phyloP scores from a whole-genome alignment of 768 basidiomycete species.

The Phanerochaete sordida region DNA sequence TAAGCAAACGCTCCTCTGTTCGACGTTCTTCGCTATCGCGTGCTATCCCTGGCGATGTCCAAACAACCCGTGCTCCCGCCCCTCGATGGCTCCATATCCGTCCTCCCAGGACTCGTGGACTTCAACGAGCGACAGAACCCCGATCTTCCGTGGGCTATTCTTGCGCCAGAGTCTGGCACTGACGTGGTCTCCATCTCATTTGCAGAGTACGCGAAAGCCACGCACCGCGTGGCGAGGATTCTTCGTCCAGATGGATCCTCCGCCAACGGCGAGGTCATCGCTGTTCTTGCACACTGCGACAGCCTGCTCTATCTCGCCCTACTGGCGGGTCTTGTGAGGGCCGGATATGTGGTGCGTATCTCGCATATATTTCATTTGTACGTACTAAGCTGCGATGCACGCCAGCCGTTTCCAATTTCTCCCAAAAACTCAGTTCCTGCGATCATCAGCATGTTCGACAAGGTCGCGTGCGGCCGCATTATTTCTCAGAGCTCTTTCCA shows the following conservation, averaged over 20 bases:
- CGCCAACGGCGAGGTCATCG: not conserved
- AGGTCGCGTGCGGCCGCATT: slow-evolving; percentile 9
- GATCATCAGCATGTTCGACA: slow-evolving; percentile 14
- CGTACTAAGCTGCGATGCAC: not conserved
- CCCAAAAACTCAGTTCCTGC: slow-evolving; percentile 8
- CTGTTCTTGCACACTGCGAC: slow-evolving; percentile 18
- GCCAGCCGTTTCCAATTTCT: slow-evolving; percentile 13
- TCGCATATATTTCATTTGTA: no score
- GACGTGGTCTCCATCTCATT: not conserved
- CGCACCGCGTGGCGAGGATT: not conserved
- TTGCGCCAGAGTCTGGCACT: not conserved
- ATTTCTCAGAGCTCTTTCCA: slow-evolving; percentile 1
- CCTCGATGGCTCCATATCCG: slow-evolving; percentile 1
- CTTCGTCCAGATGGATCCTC: not conserved
- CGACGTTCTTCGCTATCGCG: no score
- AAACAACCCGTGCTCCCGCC: not conserved
- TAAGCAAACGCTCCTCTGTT: no score
- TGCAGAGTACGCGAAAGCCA: slow-evolving; percentile 1
- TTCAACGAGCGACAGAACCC: slow-evolving; percentile 1
- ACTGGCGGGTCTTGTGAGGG: slow-evolving; percentile 17
- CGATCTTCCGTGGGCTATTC: not conserved
- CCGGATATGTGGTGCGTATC: slow-evolving; percentile 11
- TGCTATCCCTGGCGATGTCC: no score
- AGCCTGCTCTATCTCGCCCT: slow-evolving; percentile 16
- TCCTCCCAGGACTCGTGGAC: not conserved